Conservation (phyloP, 768 basidiomycete genomes). For the Mrakia blollopis region DNA sequence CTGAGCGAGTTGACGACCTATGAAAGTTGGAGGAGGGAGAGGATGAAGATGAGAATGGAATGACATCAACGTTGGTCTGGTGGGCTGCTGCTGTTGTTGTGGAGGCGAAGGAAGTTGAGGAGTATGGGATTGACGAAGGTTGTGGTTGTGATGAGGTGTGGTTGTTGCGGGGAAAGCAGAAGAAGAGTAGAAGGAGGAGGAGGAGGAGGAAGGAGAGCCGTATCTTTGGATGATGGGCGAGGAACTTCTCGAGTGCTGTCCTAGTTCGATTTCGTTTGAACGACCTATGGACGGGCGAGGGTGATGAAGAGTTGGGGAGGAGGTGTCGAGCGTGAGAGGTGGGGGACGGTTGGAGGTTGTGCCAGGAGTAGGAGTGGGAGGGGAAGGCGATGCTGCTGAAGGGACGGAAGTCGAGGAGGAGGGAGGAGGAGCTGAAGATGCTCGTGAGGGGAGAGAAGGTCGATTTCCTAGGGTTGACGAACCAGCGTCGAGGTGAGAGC, state of each 20-base stretch:
- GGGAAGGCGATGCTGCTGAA: background rate
- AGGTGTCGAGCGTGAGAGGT: constrained; percentile 17
- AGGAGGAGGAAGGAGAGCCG: constrained; percentile 4
- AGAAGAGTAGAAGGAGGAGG: background rate
- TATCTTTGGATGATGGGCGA: constrained; percentile 13
- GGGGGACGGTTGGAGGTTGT: constrained; percentile 19
- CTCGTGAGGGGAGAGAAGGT: background rate
- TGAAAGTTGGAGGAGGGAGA: background rate
- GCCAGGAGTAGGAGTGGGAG: background rate
- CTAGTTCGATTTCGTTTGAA: constrained; percentile 9
- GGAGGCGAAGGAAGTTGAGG: background rate
- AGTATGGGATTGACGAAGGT: constrained; percentile 15
- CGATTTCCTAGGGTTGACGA: background rate
- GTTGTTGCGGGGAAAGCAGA: too few relatives aligned
- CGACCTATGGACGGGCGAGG: constrained; percentile 3
- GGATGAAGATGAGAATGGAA: constrained; percentile 25
- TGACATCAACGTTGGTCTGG: background rate
- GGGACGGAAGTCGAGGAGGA: background rate
- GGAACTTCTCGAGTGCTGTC: constrained; percentile 4
- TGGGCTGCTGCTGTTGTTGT: background rate
- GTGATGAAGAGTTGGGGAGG: background rate
- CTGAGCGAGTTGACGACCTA: background rate
- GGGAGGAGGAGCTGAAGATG: background rate
- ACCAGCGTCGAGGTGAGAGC: background rate
- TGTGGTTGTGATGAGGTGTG: background rate